Conservation (phyloP, 148 eudicot species). For the Simmondsia chinensis region DNA sequence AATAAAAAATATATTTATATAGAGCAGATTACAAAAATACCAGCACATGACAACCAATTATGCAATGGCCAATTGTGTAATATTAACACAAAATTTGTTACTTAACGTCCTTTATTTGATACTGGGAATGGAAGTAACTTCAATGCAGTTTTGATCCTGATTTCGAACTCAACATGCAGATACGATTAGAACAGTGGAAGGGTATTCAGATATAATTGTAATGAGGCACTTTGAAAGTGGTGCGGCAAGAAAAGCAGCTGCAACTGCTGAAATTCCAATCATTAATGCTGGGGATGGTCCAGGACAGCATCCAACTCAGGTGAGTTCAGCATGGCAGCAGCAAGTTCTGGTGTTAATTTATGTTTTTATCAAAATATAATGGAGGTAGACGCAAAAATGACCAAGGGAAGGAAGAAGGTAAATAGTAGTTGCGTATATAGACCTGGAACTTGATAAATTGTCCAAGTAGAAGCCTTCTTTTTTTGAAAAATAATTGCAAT, state of each 20-base stretch:
- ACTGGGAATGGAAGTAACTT: background rate
- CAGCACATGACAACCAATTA: too few species aligned
- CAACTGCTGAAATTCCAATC: constrained; percentile 72
- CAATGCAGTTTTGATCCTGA: constrained; percentile 9
- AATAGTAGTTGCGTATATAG: too few species aligned
- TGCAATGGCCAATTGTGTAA: background rate
- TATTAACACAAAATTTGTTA: background rate
- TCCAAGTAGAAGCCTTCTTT: too few species aligned
- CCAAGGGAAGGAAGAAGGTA: too few species aligned
- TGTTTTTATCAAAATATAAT: too few species aligned
- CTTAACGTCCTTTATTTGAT: too few species aligned
- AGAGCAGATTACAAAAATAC: too few species aligned
- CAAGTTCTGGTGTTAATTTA: too few species aligned
- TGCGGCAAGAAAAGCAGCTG: constrained; percentile 86
- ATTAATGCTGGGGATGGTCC: constrained; percentile 99
- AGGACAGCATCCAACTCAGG: constrained; percentile 99
- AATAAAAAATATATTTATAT: too few species aligned
- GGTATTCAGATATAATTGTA: constrained; percentile 91
- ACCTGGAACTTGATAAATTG: too few species aligned
- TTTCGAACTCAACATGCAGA: constrained; percentile 35
- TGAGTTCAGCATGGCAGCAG: constrained; percentile 2
- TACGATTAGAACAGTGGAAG: constrained; percentile 91
- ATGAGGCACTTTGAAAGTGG: constrained; percentile 99
- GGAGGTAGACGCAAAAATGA: too few species aligned
- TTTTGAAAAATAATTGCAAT: too few species aligned